Evolutionary conservation across 495 filamentous ascomycete species (phyloP), one percentile per base, ranked within the genome.

Genomic region (Cryomyces minteri): DNA sequence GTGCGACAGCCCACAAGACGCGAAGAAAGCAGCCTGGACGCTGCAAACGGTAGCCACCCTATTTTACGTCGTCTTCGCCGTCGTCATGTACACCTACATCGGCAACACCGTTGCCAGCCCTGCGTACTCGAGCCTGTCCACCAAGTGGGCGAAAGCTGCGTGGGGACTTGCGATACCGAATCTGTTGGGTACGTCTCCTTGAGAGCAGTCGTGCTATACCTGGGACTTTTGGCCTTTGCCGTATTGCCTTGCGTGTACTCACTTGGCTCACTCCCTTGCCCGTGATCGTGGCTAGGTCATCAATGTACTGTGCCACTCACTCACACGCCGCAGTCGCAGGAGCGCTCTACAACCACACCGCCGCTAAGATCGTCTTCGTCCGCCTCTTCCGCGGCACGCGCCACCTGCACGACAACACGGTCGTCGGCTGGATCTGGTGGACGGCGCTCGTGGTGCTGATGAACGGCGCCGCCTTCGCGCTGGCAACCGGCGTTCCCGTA

Each of bases 21-120:
- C 70, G 41, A 70, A 71, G 50, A 72, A 74, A 45, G 62, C 72
- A 1, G 66, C 40, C 56, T 74, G 41, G 55, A 72, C 29, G 46
- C 64, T 48, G 54, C 46, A 61, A 45, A 48, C 46, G 0, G 66
- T 74, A 47, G 71, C 71, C 5, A 64, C 62, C 30, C 62, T 64
- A 31, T 64, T 74, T 11, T 77, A 73, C 51, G 66, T 67, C 32
- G 63, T 76, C 6, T 71, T 72, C 7, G 69, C 72, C 0, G 61
- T 63, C 5, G 67, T 55, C 14, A 60, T 66, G 9, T 77, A 74
- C 60, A 55, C 58, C 2, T 74, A 71, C 44, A 50, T 76, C 4
- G 72, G 72, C 6, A 60, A 67, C 43, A 65, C 62, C 31, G 56
- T 69, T 31, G 62, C 64, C 0, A 65, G 65, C 0, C 73, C 73